phyloP scores from a whole-genome alignment of 2,329 filamentous ascomycete species.

The Xylaria hypoxylon region DNA sequence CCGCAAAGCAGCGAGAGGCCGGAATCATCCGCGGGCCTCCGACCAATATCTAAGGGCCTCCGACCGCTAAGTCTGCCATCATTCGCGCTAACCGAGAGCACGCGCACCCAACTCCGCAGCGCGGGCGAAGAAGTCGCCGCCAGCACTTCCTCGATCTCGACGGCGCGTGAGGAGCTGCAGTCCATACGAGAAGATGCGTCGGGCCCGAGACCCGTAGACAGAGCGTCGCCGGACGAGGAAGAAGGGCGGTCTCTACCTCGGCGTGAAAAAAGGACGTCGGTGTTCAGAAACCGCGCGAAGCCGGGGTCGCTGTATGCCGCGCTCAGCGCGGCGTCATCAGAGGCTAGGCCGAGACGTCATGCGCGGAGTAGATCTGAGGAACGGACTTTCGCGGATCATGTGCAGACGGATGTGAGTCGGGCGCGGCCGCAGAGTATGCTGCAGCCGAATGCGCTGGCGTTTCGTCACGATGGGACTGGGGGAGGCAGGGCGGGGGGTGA shows the following conservation, averaged over 20 bases:
- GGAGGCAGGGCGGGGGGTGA: not conserved
- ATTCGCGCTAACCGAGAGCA: conserved; percentile 31
- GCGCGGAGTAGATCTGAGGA: conserved; percentile 39
- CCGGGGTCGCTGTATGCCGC: conserved; percentile 42
- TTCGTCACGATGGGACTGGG: conserved; percentile 23
- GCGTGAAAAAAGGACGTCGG: conserved; percentile 24
- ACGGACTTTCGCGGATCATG: conserved; percentile 1
- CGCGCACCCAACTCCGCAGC: conserved; percentile 21
- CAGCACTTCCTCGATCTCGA: too few species aligned
- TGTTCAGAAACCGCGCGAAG: conserved; percentile 35
- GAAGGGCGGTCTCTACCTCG: too few species aligned
- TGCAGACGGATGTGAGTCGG: not conserved
- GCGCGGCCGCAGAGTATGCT: conserved; percentile 20
- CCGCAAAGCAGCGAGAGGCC: not conserved
- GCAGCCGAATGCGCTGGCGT: not conserved
- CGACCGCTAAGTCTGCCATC: conserved; percentile 40
- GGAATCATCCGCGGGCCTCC: conserved; percentile 30
- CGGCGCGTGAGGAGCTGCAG: too few species aligned
- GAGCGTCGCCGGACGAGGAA: too few species aligned
- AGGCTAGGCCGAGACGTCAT: conserved; percentile 22
- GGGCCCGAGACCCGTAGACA: too few species aligned
- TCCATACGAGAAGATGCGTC: not conserved
- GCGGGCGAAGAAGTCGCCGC: not conserved
- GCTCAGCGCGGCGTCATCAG: conserved; percentile 34
- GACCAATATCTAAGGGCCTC: conserved; percentile 30